Evolutionary conservation across 1,284 basidiomycete species (phyloP).

Genomic region (Papiliotrema laurentii): DNA sequence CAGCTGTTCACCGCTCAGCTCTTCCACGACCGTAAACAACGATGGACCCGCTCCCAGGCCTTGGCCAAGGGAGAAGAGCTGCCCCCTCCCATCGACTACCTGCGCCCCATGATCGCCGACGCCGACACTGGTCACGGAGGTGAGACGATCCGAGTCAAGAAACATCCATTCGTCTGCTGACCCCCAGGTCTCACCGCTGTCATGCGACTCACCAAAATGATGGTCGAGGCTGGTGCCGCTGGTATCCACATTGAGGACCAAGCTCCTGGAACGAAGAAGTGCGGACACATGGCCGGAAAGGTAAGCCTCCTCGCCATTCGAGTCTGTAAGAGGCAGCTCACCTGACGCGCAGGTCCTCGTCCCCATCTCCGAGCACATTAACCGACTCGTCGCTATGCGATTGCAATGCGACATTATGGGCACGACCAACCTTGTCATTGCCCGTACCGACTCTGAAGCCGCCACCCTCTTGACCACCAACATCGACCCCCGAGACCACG

Average conservation of each 20-base stretch:
- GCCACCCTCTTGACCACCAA: conserved; percentile 95
- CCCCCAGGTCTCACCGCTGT: conserved; percentile 82
- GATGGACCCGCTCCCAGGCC: conserved; percentile 56
- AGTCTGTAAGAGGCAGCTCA: background rate
- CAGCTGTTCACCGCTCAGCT: conserved; percentile 61
- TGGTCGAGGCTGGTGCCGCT: conserved; percentile 69
- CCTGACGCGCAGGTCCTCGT: conserved; percentile 47
- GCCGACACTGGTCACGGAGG: conserved; percentile 74
- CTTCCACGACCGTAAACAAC: conserved; percentile 62
- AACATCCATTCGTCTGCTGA: background rate
- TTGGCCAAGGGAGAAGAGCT: conserved; percentile 54
- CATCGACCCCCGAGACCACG: conserved; percentile 92
- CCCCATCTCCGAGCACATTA: conserved; percentile 70
- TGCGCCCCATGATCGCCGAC: conserved; percentile 89
- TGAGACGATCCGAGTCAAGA: conserved; percentile 47
- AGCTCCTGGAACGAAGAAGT: conserved; percentile 55
- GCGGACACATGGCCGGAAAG: conserved; percentile 71
- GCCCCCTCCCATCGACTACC: conserved; percentile 65
- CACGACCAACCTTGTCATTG: conserved; percentile 68
- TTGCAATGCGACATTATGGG: conserved; percentile 77
- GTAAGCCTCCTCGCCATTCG: conserved; percentile 39
- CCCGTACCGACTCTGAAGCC: conserved; percentile 77
- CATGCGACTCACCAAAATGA: conserved; percentile 85
- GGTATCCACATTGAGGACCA: conserved; percentile 76
- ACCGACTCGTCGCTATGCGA: conserved; percentile 69